A percentile compares a stretch with the other conserved stretches of the same genome.
Conservation (phyloP, 495 filamentous ascomycete genomes). For the Chaetomium cochliodes region DNA sequence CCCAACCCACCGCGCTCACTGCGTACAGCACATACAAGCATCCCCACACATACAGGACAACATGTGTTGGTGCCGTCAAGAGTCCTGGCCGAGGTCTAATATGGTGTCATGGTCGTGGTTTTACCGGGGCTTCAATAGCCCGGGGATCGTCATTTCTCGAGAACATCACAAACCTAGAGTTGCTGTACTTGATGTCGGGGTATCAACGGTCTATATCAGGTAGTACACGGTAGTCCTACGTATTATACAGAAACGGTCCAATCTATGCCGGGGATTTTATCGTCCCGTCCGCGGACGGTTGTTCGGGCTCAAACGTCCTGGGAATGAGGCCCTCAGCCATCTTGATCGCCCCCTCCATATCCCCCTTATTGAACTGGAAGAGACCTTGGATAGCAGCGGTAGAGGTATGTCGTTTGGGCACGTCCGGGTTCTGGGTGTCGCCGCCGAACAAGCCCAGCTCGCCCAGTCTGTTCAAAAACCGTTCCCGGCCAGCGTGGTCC, state of each 20-base stretch:
- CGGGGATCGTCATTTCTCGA: background rate
- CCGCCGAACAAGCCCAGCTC: slow-evolving; percentile 50
- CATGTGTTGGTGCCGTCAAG: too few relatives aligned
- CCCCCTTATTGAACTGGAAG: slow-evolving; percentile 89
- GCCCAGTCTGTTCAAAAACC: slow-evolving; percentile 51
- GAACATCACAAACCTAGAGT: background rate
- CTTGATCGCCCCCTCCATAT: slow-evolving; percentile 80
- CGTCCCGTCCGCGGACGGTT: slow-evolving; percentile 24
- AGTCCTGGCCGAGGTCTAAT: too few relatives aligned
- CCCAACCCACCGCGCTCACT: too few relatives aligned
- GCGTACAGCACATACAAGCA: too few relatives aligned
- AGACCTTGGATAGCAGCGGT: slow-evolving; percentile 89
- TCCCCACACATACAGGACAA: too few relatives aligned
- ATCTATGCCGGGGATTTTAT: slow-evolving; percentile 34
- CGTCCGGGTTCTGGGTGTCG: slow-evolving; percentile 37
- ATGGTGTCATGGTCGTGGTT: too few relatives aligned
- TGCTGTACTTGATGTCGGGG: background rate
- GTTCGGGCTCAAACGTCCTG: slow-evolving; percentile 48
- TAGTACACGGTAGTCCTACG: slow-evolving; percentile 19
- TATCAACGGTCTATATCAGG: slow-evolving; percentile 23
- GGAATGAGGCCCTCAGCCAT: slow-evolving; percentile 70
- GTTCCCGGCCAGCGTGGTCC: slow-evolving; percentile 55
- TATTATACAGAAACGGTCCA: background rate
- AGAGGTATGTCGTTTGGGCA: slow-evolving; percentile 60
- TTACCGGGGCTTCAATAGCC: too few relatives aligned